Evolutionary conservation across 768 basidiomycete genomes (phyloP).

Genomic region (Lactarius sanguifluus): DNA sequence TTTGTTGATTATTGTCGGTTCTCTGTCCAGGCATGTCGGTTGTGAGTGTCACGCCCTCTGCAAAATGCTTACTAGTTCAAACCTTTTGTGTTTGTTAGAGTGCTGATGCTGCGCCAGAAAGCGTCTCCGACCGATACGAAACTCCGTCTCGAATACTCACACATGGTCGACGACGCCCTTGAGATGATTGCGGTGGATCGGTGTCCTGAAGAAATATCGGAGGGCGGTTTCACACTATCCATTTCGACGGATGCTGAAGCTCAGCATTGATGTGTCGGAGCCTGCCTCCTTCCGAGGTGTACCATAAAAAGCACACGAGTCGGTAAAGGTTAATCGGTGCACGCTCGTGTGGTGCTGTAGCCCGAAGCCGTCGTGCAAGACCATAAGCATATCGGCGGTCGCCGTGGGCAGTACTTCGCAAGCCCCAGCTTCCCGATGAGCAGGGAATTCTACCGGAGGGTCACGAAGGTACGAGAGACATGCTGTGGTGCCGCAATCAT

Average conservation of each 20-base stretch:
- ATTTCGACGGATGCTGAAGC: neutral
- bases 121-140: conserved; percentile 24
- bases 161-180: conserved; percentile 22
- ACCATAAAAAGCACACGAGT: neutral
- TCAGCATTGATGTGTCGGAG: neutral
- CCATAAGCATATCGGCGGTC: neutral
- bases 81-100: conserved; percentile 12
- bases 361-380: neutral
- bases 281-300: neutral
- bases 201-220: neutral
- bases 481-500: too few species aligned
- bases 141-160: conserved; percentile 1
- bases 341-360: conserved; percentile 2
- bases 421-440: neutral
- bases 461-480: too few species aligned
- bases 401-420: conserved; percentile 3
- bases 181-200: conserved; percentile 14
- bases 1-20: neutral
- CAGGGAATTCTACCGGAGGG: too few species aligned
- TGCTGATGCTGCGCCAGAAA: conserved; percentile 27
- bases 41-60: conserved; percentile 13
- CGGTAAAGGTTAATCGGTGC: neutral
- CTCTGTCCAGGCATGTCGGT: conserved; percentile 20
- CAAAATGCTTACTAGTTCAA: neutral
- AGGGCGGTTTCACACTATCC: neutral